phyloP scores from a whole-genome alignment of 805 yeast species.

The Candida gorgasii region DNA sequence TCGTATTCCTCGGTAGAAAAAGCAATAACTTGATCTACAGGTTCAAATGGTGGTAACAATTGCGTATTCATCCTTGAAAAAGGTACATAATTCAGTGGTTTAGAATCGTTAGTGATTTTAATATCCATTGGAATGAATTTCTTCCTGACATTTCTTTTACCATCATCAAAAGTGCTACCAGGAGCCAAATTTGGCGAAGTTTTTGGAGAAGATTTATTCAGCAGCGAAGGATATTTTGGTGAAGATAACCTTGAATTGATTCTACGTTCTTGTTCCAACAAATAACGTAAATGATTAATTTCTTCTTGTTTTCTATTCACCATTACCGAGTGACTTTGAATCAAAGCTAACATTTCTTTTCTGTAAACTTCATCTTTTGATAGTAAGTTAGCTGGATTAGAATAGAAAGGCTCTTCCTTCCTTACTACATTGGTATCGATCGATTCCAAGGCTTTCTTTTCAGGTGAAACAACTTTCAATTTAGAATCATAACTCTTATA shows the following conservation, averaged over 20 bases:
- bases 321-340: slow-evolving; percentile 23
- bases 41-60: slow-evolving; percentile 19
- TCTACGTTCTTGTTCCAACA: slow-evolving; percentile 25
- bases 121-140: slow-evolving; percentile 22
- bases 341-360: slow-evolving; percentile 24
- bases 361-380: slow-evolving; percentile 19
- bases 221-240: slow-evolving; percentile 1
- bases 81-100: slow-evolving; percentile 14
- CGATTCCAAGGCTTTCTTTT: background rate
- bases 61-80: slow-evolving; percentile 5
- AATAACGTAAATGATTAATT: slow-evolving; percentile 22
- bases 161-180: slow-evolving; percentile 6
- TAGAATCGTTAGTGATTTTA: slow-evolving; percentile 16
- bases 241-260: slow-evolving; percentile 16
- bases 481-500: slow-evolving; percentile 6
- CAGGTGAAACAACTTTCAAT: slow-evolving; percentile 15
- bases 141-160: slow-evolving; percentile 13
- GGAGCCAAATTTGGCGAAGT: slow-evolving; percentile 6
- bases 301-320: slow-evolving; percentile 27
- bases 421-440: background rate
- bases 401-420: background rate
- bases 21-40: background rate
- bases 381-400: slow-evolving; percentile 3
- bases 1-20: background rate
- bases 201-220: slow-evolving; percentile 1